Evolutionary conservation across 495 filamentous ascomycete species (phyloP), one percentile per base, ranked within the genome.

Genomic region (Lasiosphaeria ovina): DNA sequence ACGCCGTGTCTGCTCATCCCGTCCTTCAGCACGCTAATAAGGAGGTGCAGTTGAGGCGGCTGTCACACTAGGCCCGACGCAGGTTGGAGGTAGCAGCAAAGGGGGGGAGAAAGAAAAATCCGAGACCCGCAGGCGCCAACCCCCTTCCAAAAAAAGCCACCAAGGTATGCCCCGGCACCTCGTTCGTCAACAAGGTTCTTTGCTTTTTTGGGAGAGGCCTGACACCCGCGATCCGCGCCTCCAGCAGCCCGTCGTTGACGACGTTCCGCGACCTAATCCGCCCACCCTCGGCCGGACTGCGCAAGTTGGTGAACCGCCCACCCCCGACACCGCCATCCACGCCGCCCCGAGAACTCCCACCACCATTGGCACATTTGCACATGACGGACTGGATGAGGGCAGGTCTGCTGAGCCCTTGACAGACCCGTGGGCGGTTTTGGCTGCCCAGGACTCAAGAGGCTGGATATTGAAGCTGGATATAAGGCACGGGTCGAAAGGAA

Each of bases 81-180:
- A 24, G 24, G 24, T 24, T 24, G 24, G 24, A 24, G 24, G 24
- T 24, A 24, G 24, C 24, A 24, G 24, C 2, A 24, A 24, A 54
- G 51, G 57, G 57, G 54, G 57, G 57, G 52, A 54, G 47, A 62
- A 55, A 34, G 40, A 61, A 57, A 66, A 62, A 48, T 62, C 61
- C 61, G 64, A 60, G 47, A 62, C 54, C 59, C 58, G 58, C 60
- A 33, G 44, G 53, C 64, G 55, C 54, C 62, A 59, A 57, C 51
- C 53, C 49, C 61, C 66, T 47, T 65, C 55, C 51, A 66, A 63
- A 24, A 24, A 65, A 65, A 65, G 63, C 32, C 12, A 47, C 44
- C 44, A 14, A 47, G 44, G 44, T 59, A 65, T 40, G 55, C 51
- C 56, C 56, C 47, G 44, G 53, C 51, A 60, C 35, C 55, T 60